phyloP scores from a whole-genome alignment of 2,329 filamentous ascomycete genomes.

The Neofusicoccum umdonicola region DNA sequence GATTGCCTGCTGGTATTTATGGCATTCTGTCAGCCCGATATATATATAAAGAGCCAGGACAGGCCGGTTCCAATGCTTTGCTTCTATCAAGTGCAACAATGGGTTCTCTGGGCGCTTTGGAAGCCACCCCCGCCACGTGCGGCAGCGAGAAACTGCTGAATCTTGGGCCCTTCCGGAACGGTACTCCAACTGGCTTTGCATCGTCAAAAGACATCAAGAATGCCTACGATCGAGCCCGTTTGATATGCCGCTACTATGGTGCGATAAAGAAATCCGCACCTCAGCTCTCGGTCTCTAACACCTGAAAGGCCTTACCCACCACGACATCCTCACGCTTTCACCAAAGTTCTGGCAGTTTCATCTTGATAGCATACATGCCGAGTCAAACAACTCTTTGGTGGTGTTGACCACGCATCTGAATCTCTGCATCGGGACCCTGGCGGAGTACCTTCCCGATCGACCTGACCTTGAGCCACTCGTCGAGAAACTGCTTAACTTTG shows the following conservation, averaged over 20 bases:
- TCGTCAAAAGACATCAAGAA: background rate
- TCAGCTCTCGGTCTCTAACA: background rate
- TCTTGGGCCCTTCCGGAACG: background rate
- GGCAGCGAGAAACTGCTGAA: background rate
- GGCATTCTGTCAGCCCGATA: background rate
- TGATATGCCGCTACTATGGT: background rate
- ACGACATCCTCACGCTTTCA: background rate
- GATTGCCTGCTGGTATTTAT: background rate
- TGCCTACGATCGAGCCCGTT: background rate
- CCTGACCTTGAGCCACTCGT: constrained; percentile 22
- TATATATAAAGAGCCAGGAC: too few relatives aligned
- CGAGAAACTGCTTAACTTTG: constrained; percentile 23
- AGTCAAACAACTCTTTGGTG: background rate
- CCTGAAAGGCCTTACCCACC: background rate
- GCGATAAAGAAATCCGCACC: background rate
- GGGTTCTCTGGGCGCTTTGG: too few relatives aligned
- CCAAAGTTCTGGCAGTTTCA: background rate
- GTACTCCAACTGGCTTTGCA: background rate
- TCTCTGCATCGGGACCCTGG: constrained; percentile 30
- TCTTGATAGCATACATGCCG: background rate
- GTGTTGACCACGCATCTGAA: constrained; percentile 33
- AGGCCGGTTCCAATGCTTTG: too few relatives aligned
- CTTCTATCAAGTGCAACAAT: too few relatives aligned
- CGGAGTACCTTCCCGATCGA: background rate
- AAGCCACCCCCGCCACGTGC: background rate